Conservation (phyloP, 2,329 filamentous ascomycete species). For the Ophiocordyceps camponoti-saundersi region DNA sequence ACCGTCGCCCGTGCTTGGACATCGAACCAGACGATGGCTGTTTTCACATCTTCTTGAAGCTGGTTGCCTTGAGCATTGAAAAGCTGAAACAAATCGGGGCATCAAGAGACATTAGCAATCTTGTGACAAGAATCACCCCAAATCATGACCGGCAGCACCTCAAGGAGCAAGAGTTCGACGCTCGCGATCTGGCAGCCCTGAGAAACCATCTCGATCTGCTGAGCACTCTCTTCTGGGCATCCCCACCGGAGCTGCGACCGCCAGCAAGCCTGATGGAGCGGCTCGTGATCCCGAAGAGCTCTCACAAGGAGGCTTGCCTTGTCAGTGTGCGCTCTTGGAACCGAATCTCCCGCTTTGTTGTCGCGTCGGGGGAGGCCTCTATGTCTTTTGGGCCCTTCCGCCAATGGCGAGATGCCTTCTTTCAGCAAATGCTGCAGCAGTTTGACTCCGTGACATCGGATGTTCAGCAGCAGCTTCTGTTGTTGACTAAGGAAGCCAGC, state of each 20-base stretch:
- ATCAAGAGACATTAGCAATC: constrained; percentile 40
- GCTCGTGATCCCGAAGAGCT: constrained; percentile 39
- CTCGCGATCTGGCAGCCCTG: constrained; percentile 44
- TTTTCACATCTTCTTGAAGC: constrained; percentile 52
- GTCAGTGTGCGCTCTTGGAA: constrained; percentile 48
- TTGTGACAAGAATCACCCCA: constrained; percentile 44
- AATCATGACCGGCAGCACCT: constrained; percentile 49
- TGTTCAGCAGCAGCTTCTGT: constrained; percentile 36
- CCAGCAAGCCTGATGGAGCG: constrained; percentile 37
- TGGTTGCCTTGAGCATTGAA: constrained; percentile 39
- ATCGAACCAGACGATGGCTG: constrained; percentile 40
- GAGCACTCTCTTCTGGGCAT: constrained; percentile 48
- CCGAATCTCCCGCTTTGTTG: constrained; percentile 41
- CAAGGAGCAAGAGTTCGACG: constrained; percentile 42
- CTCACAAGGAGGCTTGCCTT: constrained; percentile 49
- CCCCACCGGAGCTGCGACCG: constrained; percentile 36
- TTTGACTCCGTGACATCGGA: constrained; percentile 38
- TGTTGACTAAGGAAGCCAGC: constrained; percentile 28
- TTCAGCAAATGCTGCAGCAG: constrained; percentile 38
- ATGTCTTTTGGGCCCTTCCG: constrained; percentile 28
- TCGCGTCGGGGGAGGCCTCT: constrained; percentile 27
- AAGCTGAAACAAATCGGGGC: constrained; percentile 29
- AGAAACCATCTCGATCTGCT: constrained; percentile 54
- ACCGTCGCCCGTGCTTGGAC: constrained; percentile 24
- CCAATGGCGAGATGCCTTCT: constrained; percentile 37